Evolutionary conservation across 371 early-diverging fungal genomes (phyloP).

Genomic region (Circinella umbellata): DNA sequence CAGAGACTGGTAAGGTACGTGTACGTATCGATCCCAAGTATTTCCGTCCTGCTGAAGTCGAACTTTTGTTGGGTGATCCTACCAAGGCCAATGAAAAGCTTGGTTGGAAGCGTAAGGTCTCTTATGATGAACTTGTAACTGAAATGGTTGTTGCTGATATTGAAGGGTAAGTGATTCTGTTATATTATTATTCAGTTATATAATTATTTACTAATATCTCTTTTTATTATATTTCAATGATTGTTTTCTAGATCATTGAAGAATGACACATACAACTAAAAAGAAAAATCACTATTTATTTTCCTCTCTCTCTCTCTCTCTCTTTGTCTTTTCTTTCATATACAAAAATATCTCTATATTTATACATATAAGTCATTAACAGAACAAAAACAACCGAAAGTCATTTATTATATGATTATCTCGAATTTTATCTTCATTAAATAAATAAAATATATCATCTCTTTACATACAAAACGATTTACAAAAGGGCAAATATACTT

Average conservation of each 20-base stretch:
- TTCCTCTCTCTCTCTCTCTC: background rate
- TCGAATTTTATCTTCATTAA: no score
- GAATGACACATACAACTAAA: constrained; percentile 14
- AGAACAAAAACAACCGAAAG: no score
- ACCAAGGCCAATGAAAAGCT: constrained; percentile 74
- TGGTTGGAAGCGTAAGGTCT: constrained; percentile 76
- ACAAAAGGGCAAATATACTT: no score
- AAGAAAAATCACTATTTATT: background rate
- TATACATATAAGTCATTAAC: no score
- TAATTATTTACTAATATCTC: no score
- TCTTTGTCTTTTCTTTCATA: no score
- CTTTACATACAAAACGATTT: no score
- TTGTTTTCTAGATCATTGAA: constrained; percentile 1
- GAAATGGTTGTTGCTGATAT: constrained; percentile 79
- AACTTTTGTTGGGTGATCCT: constrained; percentile 80
- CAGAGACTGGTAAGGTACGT: constrained; percentile 68
- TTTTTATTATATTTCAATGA: background rate
- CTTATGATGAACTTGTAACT: constrained; percentile 71
- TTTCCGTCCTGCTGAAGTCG: constrained; percentile 89
- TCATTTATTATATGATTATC: no score
- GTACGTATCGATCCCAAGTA: constrained; percentile 79
- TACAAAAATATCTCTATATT: no score
- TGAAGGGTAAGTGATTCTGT: constrained; percentile 34
- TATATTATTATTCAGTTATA: no score
- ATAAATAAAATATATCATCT: no score